These are phyloP conservation scores for Aspergillus ruber DNA, from an alignment of 2,329 filamentous ascomycete species.

Conservation along the genomic window DNA sequence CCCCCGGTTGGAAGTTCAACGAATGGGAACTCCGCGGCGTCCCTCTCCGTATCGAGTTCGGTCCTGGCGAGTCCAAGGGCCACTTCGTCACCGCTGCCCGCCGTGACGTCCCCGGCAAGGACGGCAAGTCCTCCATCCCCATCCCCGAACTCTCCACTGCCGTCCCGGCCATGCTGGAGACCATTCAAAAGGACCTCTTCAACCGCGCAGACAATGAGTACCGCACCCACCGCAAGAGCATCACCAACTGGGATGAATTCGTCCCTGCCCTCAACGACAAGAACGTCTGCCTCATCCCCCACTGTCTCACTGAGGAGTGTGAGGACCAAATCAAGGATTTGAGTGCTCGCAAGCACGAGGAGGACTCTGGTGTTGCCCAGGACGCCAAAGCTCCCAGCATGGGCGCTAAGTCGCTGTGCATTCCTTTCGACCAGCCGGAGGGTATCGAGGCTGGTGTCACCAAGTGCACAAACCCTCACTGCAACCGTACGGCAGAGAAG, in stretches of 20 bases:
- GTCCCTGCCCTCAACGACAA: conserved; percentile 83
- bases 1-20: conserved; percentile 96
- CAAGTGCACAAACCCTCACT: conserved; percentile 88
- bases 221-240: conserved; percentile 69
- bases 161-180: conserved; percentile 76
- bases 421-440: conserved; percentile 80
- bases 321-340: conserved; percentile 94
- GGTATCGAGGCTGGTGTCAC: conserved; percentile 73
- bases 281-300: conserved; percentile 87
- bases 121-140: conserved; percentile 71
- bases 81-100: conserved; percentile 78
- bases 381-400: conserved; percentile 68
- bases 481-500: conserved; percentile 65
- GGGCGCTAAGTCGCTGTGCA: conserved; percentile 71
- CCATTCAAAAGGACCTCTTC: conserved; percentile 80
- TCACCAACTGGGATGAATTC: conserved; percentile 87
- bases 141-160: conserved; percentile 66
- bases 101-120: conserved; percentile 63
- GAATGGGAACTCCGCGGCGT: conserved; percentile 98
- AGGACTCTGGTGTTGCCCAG: conserved; percentile 60
- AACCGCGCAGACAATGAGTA: conserved; percentile 70
- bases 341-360: conserved; percentile 64
- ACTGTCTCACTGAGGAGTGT: conserved; percentile 76
- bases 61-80: conserved; percentile 85
- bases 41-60: conserved; percentile 88